Evolutionary conservation across 345 rosid genomes (phyloP), one percentile per base, ranked within the genome.

Genomic region (Limnanthes douglasii): DNA sequence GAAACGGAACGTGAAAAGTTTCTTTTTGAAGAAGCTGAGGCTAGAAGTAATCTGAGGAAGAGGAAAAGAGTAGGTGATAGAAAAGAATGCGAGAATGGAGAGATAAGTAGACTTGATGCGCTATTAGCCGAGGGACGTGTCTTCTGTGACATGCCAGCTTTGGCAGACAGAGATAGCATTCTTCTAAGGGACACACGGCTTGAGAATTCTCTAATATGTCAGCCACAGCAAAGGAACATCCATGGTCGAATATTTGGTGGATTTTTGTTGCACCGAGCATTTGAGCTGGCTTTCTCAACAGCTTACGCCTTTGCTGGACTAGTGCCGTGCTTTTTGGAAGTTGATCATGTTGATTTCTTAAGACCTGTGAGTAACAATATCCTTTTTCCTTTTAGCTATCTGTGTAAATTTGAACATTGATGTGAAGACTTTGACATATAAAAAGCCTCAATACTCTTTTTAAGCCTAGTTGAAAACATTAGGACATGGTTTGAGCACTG

Each of bases 321-420:
- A 48, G 76, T 70, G 24, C 95, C 93, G 8, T 68, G 50, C 73
- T 84, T 84, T 58, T 46, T 73, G 12, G 88, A 84, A 64, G 81
- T 84, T 50, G 93, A 84, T 61, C 93, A 79, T 53, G 84, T 84
- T 25, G 93, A 84, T 69, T 84, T 84, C 57, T 51, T 75, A 33
- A 66, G 73, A 57, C 93, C 93, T 39, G 88, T 78, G 37, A 67
- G 86, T 70, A 18, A 34, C 31, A 39, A 11, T n/a, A 10, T 48
- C 44, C 17, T 43, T 22, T 46, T 20, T 25, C n/a, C 8, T 18
- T 12, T 19, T n/a, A 8, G 30, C 40, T 37, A 36, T 12, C 10
- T 37, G 21, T 31, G 34, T 10, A 21, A 7, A 1, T 21, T 25
- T 52, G 29, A 8, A 4, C 12, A 7, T 28, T 2, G 4, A 13